Conservation (phyloP, 2,329 filamentous ascomycete species). For the Dactylellina haptotyla region DNA sequence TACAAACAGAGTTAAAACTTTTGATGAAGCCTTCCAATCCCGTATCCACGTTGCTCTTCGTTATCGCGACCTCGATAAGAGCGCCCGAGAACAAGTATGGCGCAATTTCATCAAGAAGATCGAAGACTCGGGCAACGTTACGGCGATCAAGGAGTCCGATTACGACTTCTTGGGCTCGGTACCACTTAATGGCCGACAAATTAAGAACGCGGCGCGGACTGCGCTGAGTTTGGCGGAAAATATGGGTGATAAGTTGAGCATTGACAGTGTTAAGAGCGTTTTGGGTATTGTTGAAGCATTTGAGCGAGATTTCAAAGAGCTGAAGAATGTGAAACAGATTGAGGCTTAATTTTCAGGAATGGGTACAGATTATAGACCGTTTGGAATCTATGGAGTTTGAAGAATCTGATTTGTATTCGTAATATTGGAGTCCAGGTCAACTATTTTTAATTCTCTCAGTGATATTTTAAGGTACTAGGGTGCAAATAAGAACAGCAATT, state of each 20-base stretch:
- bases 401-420: no score
- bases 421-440: no score
- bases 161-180: slow-evolving; percentile 51
- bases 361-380: neutral
- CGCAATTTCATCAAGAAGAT: slow-evolving; percentile 57
- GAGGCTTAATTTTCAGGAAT: slow-evolving; percentile 1
- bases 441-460: no score
- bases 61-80: slow-evolving; percentile 58
- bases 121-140: slow-evolving; percentile 38
- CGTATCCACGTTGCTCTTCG: slow-evolving; percentile 61
- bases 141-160: slow-evolving; percentile 50
- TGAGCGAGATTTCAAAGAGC: slow-evolving; percentile 69
- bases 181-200: slow-evolving; percentile 60
- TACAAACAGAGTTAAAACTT: slow-evolving; percentile 62
- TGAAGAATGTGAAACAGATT: slow-evolving; percentile 26
- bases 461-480: no score
- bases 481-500: no score
- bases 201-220: slow-evolving; percentile 61
- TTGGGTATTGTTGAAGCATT: slow-evolving; percentile 57
- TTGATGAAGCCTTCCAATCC: slow-evolving; percentile 63
- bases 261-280: slow-evolving; percentile 57
- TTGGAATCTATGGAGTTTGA: no score
- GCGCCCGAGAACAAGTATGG: slow-evolving; percentile 59
- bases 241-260: slow-evolving; percentile 56
- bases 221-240: slow-evolving; percentile 57